Base-by-base conservation (phyloP, 257 asterid genomes). In the Nicotiana undulata region DNA sequence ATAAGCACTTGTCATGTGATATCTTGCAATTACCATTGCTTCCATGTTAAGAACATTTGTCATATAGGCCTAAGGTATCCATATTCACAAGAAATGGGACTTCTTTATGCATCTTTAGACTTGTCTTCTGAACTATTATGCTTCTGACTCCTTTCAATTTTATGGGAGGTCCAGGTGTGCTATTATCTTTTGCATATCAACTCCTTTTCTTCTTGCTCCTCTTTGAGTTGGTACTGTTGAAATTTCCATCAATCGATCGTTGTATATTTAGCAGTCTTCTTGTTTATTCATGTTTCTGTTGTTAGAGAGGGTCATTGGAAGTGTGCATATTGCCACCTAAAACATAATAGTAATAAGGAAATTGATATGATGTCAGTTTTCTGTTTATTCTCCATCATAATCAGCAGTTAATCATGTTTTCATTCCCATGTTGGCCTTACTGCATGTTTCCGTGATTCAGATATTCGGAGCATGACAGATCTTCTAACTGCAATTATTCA, bases 401-500 rank as follows among this genome's bases (percentile, higher is more conserved):
- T n/a, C 5, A 37, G 31, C 37, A 40, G 5, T 29, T 40, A 44
- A 6, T 28, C 1, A 13, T 46, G 32, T 3, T 37, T 68, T 40
- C 5, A 16, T 12, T 64, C 16, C 46, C n/a, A 29, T 64, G 6
- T 6, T 13, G 40, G 20, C 17, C 46, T 61, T 75, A 22, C 64
- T 60, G 28, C 28, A 26, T 26, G 53, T 56, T 76, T 55, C 16
- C 68, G 67, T 74, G 37, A 32, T 89, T 79, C 86, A 95, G 99
- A 90, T 63, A 83, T 91, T 26, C 91, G 85, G 56, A 91, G 63
- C 86, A 83, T 95, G 91, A 84, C 96, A 5, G 94, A 93, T 40
- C 88, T 95, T 40, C 85, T 95, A 81, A 85, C 97, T 34, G 88
- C 97, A 74, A 88, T 95, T 87, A 89, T 95, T 89, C 97, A 95